Evolutionary conservation across 2,329 filamentous ascomycete species (phyloP).

Genomic region (Hymenoscyphus albidus): DNA sequence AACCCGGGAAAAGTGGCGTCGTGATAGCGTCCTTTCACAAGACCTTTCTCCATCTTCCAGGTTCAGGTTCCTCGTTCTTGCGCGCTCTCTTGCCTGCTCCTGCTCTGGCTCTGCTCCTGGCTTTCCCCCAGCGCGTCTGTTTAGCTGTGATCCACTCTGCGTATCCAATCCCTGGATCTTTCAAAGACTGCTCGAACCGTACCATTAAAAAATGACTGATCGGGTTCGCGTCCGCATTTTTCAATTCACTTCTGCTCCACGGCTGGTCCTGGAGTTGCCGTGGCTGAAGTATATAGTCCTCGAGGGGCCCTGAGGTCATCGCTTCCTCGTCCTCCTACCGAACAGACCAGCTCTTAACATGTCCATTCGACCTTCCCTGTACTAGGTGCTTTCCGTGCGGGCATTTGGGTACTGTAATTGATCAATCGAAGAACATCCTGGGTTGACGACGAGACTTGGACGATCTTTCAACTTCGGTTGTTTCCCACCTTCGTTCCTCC

Average conservation of each 20-base stretch:
- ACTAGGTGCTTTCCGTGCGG: constrained; percentile 24
- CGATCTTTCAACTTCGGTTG: constrained; percentile 19
- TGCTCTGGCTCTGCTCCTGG: background rate
- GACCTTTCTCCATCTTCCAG: constrained; percentile 2
- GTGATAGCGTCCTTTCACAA: background rate
- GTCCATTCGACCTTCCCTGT: constrained; percentile 30
- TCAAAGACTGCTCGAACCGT: constrained; percentile 27
- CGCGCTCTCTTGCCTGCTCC: background rate
- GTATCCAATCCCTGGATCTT: constrained; percentile 26
- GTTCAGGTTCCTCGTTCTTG: background rate
- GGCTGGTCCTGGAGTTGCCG: constrained; percentile 23
- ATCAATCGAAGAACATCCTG: constrained; percentile 26
- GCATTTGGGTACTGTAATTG: constrained; percentile 25
- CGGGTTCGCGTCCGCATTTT: constrained; percentile 27
- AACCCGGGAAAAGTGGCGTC: constrained; percentile 3
- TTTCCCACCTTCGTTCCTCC: constrained; percentile 26
- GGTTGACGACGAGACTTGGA: constrained; percentile 26
- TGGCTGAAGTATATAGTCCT: constrained; percentile 30
- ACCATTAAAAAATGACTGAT: constrained; percentile 29
- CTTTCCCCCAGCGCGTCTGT: constrained; percentile 11
- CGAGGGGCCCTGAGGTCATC: constrained; percentile 22
- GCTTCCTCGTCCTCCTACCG: constrained; percentile 7
- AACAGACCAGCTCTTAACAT: constrained; percentile 13
- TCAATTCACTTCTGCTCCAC: constrained; percentile 14
- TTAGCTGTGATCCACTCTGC: constrained; percentile 24